Percentiles rank a stretch among this genome's conserved stretches.
phyloP scores from a whole-genome alignment of 495 filamentous ascomycete species.

The Talaromyces stipitatus region DNA sequence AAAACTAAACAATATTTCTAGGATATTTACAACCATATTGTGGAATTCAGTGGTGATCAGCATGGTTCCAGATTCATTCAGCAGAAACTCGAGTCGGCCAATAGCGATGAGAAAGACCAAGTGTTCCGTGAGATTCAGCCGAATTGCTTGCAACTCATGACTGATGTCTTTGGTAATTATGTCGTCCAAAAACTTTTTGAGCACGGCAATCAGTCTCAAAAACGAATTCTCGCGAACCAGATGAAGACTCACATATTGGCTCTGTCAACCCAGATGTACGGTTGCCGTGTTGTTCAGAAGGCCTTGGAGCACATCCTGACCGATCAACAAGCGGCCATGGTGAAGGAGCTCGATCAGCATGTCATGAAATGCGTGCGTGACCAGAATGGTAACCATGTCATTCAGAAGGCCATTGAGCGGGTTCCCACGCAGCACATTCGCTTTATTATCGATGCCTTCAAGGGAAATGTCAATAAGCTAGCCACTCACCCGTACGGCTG shows the following conservation, averaged over 20 bases:
- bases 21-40: conserved; percentile 84
- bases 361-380: conserved; percentile 78
- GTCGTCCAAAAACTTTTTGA: conserved; percentile 98
- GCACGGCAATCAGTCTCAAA: conserved; percentile 90
- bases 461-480: conserved; percentile 67
- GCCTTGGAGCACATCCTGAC: conserved; percentile 86
- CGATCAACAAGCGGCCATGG: conserved; percentile 80
- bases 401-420: conserved; percentile 89
- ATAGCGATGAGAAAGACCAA: conserved; percentile 94
- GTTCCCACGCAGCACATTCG: conserved; percentile 75
- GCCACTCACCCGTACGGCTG: conserved; percentile 83
- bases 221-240: conserved; percentile 71
- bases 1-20: conserved; percentile 20
- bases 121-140: conserved; percentile 81
- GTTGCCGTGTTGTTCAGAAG: conserved; percentile 96
- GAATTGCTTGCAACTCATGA: conserved; percentile 84
- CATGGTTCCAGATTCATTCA: conserved; percentile 95
- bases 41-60: conserved; percentile 94
- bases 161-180: conserved; percentile 95
- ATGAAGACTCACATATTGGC: conserved; percentile 80
- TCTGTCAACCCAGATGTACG: conserved; percentile 86
- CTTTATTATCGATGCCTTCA: conserved; percentile 84
- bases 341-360: conserved; percentile 73
- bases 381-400: conserved; percentile 93
- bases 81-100: conserved; percentile 86